phyloP scores from a whole-genome alignment of 352 stramenopile species.

The Globisporangium radiosum region DNA sequence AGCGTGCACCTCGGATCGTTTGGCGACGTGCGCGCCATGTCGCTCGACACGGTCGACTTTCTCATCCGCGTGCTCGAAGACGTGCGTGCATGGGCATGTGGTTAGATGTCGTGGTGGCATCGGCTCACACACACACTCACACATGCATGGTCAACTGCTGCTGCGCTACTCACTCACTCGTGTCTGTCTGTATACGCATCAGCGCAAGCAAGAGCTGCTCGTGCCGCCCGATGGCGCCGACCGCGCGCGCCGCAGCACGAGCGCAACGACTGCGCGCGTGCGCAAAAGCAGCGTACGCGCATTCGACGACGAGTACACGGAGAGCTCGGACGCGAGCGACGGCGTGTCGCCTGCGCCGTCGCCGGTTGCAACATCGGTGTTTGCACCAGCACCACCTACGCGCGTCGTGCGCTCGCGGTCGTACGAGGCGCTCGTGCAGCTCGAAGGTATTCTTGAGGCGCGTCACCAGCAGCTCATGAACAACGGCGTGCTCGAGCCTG shows the following conservation, averaged over 20 bases:
- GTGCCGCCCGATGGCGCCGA: neutral
- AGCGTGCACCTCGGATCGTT: slow-evolving; percentile 31
- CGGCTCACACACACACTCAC: neutral
- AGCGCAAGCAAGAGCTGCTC: slow-evolving; percentile 43
- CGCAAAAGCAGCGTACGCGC: neutral
- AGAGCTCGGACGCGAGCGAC: slow-evolving; percentile 6
- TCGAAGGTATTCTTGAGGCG: slow-evolving; percentile 70
- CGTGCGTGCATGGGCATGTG: slow-evolving; percentile 18
- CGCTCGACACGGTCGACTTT: slow-evolving; percentile 59
- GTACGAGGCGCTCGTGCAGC: slow-evolving; percentile 67
- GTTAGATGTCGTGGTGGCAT: neutral
- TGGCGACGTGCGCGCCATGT: slow-evolving; percentile 41
- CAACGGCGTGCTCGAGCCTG: slow-evolving; percentile 21
- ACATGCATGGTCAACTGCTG: no score
- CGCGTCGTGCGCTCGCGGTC: slow-evolving; percentile 39
- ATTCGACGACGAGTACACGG: slow-evolving; percentile 9
- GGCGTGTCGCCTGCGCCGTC: neutral
- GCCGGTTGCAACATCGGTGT: neutral
- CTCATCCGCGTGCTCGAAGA: slow-evolving; percentile 61
- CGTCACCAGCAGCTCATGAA: slow-evolving; percentile 64
- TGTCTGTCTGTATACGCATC: no score
- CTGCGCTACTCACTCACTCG: no score
- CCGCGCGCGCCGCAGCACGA: neutral
- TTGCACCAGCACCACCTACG: neutral
- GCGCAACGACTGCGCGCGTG: neutral